phyloP scores from a whole-genome alignment of 148 eudicot genomes.

The Camellia japonica region DNA sequence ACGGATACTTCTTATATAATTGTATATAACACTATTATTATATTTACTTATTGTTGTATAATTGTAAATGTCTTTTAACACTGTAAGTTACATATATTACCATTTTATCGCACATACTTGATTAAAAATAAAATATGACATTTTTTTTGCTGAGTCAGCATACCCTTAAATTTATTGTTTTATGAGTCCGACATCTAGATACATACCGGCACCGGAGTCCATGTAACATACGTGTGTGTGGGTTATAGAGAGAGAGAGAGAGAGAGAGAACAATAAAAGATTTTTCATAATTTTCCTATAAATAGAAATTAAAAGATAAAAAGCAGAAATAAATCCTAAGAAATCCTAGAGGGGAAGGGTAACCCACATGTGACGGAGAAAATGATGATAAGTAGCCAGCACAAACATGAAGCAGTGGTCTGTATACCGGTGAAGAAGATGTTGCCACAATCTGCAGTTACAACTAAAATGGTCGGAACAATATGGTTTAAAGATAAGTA shows the following conservation, averaged over 20 bases:
- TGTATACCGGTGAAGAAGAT: slow-evolving; percentile 54
- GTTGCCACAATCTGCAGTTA: slow-evolving; percentile 70
- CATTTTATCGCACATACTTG: too few species aligned
- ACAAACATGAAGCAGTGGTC: slow-evolving; percentile 70
- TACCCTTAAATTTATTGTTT: too few species aligned
- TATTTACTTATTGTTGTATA: too few species aligned
- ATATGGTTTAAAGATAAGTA: neutral
- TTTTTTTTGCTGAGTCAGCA: too few species aligned
- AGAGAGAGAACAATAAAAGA: slow-evolving; percentile 2
- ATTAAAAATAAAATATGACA: too few species aligned
- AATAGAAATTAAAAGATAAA: neutral
- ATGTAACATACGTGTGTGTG: neutral
- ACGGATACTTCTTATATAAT: too few species aligned
- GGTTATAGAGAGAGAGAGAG: neutral
- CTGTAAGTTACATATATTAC: too few species aligned
- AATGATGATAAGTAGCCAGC: slow-evolving; percentile 79
- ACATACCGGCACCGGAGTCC: too few species aligned
- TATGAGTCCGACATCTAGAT: too few species aligned
- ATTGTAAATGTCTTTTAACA: too few species aligned
- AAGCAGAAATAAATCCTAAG: neutral
- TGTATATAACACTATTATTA: too few species aligned
- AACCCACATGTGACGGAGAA: slow-evolving; percentile 77
- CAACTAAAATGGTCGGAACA: slow-evolving; percentile 7
- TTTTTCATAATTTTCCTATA: neutral
- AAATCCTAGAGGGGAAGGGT: slow-evolving; percentile 10